Evolutionary conservation across 805 yeast species (phyloP), one percentile per base, ranked within the genome.

Genomic region (Metschnikowia similis): DNA sequence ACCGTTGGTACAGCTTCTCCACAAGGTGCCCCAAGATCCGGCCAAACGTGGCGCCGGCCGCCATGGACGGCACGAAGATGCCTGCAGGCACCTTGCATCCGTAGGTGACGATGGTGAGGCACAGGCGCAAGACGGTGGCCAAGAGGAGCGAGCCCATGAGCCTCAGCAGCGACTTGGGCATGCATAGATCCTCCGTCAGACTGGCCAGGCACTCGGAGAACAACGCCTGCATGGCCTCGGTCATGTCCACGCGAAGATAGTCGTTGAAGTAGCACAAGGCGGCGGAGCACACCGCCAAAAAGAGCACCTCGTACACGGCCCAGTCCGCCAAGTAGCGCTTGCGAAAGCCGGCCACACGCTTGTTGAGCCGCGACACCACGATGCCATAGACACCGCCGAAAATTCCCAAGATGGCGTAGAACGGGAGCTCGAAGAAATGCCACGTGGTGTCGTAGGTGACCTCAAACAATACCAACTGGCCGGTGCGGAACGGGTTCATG

Each of bases 41-140:
- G 7, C 99, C 99, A 66, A 89, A 87, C 0, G 96, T 82, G 0
- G 98, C 97, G 21, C 99, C 99, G 1, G 90, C 87, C 0, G 96
- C 91, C 96, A 94, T 89, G 1, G 96, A 87, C 2, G 99, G 99
- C 48, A 94, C 96, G 68, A 94, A 86, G 6, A 92, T 89, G 13
- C 99, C 99, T n/a, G 97, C 96, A 0, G 99, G 99, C 0, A 92
- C 91, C 66, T 86, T 89, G 54, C 90, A 84, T 2, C 97, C 97
- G 65, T 95, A 94, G 0, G 98, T 86, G 13, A 94, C 74, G 28
- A 90, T 79, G 28, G 94, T 88, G 45, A 94, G 74, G 0, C 76
- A 55, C 71, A 84, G 81, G 49, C 99, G 75, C 4, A 89, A 68
- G 0, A 82, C 55, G 0, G 96, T 86, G 0, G 97, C 97, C 46